These are phyloP conservation scores for Wickerhamomyces sp. DNA, from an alignment of 1,139 yeast genomes.

Conservation along the genomic window DNA sequence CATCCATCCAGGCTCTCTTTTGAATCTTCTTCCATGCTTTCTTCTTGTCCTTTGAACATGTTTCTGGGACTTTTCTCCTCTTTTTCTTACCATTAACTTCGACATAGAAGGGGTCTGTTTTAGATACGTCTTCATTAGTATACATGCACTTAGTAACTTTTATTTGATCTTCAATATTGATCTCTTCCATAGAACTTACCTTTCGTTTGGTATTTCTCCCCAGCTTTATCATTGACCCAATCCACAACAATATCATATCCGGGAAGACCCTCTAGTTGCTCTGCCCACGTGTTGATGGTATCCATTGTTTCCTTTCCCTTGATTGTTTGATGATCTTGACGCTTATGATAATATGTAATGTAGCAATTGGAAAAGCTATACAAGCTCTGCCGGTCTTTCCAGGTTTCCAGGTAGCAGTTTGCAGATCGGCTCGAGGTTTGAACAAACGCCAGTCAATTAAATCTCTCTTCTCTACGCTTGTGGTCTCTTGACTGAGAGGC, in stretches of 20 bases:
- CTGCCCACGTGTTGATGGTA: conserved; percentile 14
- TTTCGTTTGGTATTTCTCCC: conserved; percentile 51
- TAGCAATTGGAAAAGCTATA: too few species aligned
- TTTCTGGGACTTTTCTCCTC: conserved; percentile 54
- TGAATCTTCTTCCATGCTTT: conserved; percentile 70
- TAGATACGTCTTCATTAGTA: too few species aligned
- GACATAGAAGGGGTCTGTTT: conserved; percentile 62
- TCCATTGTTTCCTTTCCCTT: conserved; percentile 11
- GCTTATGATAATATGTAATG: too few species aligned
- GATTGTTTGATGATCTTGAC: too few species aligned
- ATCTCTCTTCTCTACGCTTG: too few species aligned
- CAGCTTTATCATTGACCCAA: conserved; percentile 61
- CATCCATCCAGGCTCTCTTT: conserved; percentile 79
- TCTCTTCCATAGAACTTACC: conserved; percentile 19
- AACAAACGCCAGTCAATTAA: too few species aligned
- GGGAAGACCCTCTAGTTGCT: conserved; percentile 46
- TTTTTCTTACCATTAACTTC: conserved; percentile 43
- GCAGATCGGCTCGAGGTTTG: too few species aligned
- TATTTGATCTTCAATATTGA: neutral
- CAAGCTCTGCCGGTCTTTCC: too few species aligned
- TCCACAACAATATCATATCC: conserved; percentile 53
- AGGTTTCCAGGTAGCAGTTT: too few species aligned
- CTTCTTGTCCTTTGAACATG: conserved; percentile 56
- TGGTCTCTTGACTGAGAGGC: too few species aligned
- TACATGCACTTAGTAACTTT: too few species aligned